Base-by-base conservation (phyloP, 208 protist genomes). In the Spongospora subterranea region DNA sequence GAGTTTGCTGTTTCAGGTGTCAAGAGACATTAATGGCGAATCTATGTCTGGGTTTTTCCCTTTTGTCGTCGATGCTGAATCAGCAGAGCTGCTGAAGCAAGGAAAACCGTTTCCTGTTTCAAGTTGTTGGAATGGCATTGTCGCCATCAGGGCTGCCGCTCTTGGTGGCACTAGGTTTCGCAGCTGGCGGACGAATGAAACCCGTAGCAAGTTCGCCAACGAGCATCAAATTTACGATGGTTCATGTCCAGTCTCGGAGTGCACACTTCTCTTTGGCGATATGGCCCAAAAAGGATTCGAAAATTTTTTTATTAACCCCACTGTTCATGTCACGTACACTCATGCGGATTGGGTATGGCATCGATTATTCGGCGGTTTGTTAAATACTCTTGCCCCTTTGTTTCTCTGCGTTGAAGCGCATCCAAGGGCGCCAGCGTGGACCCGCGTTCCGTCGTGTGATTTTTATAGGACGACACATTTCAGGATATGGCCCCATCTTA, bases 111-210 rank as follows among this genome's bases (percentile, higher is more conserved):
- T 82, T 43, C 71, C 71, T 6, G 71, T 82, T 20, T 20, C 71
- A 6, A 45, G 35, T n/a, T 82, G 71, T 43, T 82, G 71, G 71
- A 82, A 82, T 43, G 71, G 71, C 71, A 43, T 82, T 43, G 71
- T 43, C 17, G 71, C n/a, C 71, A 82, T 82, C 6, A 35, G n/a
- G 35, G 71, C 71, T 6, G n/a, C 71, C 6, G 71, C 71, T 6
- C n/a, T 82, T 6, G 71, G 17, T 20, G 13, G n/a, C 35, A 35
- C n/a, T n/a, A 6, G n/a, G 71, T 82, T 82, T 43, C 71, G 71
- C 35, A 43, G 35, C 35, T 82, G 71, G 71, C 6, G n/a, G 6
- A 20, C 71, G 35, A 43, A 43, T n/a, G 71, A 82, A 43, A 6
- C 35, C 13, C 71, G 71, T n/a, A 43, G 17, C 17, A 35, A 20